Percentiles rank a stretch among this genome's conserved stretches.
These are phyloP conservation scores for Globisporangium abappressorium DNA, from an alignment of 352 stramenopile genomes.

Conservation along the genomic window DNA sequence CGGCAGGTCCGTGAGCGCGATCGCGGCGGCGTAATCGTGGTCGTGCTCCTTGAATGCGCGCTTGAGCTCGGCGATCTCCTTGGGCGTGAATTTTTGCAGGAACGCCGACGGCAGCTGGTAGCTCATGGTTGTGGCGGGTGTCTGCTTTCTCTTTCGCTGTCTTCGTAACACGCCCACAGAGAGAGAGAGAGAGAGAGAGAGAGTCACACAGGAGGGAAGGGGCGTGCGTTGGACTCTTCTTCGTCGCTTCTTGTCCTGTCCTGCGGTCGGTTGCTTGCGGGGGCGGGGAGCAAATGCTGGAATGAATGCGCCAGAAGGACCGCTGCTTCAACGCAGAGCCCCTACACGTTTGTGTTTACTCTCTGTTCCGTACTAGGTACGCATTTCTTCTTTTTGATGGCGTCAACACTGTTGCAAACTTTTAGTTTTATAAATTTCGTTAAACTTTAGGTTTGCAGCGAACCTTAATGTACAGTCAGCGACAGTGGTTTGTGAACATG, in stretches of 20 bases:
- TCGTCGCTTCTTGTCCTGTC: background rate
- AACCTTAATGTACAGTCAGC: no score
- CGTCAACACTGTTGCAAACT: background rate
- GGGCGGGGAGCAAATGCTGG: conserved; percentile 5
- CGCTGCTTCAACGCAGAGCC: conserved; percentile 1
- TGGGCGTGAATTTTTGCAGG: conserved; percentile 84
- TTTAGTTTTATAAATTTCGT: no score
- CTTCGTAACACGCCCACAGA: background rate
- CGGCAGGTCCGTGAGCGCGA: conserved; percentile 45
- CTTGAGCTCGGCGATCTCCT: conserved; percentile 87
- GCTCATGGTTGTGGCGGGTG: conserved; percentile 42
- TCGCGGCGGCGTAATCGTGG: conserved; percentile 57
- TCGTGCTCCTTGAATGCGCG: conserved; percentile 86
- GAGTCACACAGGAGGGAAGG: background rate
- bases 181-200: background rate
- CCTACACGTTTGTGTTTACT: background rate
- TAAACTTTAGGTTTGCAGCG: no score
- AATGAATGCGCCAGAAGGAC: background rate
- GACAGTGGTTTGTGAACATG: no score
- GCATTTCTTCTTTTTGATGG: background rate
- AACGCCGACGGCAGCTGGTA: conserved; percentile 83
- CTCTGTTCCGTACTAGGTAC: background rate
- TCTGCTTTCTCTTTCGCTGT: background rate
- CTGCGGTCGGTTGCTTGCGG: background rate
- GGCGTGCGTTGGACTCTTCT: background rate